Conservation (phyloP, 371 early-diverging fungal genomes). For the Saksenaea oblongispora region DNA sequence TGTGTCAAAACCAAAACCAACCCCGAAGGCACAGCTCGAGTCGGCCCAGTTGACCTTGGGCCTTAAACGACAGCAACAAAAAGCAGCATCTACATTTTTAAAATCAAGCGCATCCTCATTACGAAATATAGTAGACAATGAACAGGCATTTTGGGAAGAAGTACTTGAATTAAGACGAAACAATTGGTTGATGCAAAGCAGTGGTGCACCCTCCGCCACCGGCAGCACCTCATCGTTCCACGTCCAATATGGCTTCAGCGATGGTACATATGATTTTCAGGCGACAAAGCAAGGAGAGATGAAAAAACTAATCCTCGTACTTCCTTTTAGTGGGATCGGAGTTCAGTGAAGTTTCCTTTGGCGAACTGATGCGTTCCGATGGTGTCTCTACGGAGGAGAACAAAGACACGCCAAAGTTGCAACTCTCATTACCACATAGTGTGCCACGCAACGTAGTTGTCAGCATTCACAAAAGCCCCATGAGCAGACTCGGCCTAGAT, state of each 20-base stretch:
- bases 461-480: slow-evolving; percentile 5
- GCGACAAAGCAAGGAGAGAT: not conserved
- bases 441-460: slow-evolving; percentile 15
- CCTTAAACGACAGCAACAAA: slow-evolving; percentile 68
- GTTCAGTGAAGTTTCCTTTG: slow-evolving; percentile 36
- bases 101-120: slow-evolving; percentile 55
- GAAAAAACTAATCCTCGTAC: not conserved
- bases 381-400: slow-evolving; percentile 17
- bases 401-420: not conserved
- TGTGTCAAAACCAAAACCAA: slow-evolving; percentile 49
- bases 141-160: slow-evolving; percentile 69
- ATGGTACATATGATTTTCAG: slow-evolving; percentile 41
- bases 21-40: slow-evolving; percentile 51
- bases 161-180: slow-evolving; percentile 64
- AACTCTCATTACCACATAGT: slow-evolving; percentile 22
- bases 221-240: slow-evolving; percentile 28
- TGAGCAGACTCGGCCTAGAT: slow-evolving; percentile 13
- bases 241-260: slow-evolving; percentile 62
- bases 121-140: slow-evolving; percentile 50
- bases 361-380: slow-evolving; percentile 27
- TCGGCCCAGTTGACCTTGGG: slow-evolving; percentile 66
- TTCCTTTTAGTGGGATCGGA: slow-evolving; percentile 44
- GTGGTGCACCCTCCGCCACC: slow-evolving; percentile 15
- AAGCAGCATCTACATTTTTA: slow-evolving; percentile 61
- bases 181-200: slow-evolving; percentile 69